Evolutionary conservation across 306 rosid species (phyloP), one percentile per base, ranked within the genome.

Genomic region (Styphnolobium japonicum): DNA sequence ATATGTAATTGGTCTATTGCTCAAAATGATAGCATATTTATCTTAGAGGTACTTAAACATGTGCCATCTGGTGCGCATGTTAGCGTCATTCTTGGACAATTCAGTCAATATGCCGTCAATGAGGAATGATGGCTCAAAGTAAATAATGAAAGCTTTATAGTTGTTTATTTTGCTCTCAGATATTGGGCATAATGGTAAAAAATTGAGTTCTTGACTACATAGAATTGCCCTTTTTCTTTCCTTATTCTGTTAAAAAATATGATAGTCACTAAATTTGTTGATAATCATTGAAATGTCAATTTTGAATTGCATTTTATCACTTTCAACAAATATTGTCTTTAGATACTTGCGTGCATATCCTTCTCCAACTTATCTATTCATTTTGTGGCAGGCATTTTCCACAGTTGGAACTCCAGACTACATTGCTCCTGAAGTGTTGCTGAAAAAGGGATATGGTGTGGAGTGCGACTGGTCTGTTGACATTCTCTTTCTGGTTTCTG

Each of bases 401-500:
- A 94, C 96, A 14, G 98, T 92, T 29, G 98, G 97, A 80, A 94
- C 97, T 19, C 97, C 98, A 11, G 97, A 94, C 78, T 92, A 94
- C 72, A 92, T 94, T 58, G 97, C 97, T 83, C 97, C 97, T 0
- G 97, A 92, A 84, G 97, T 94, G 75, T 79, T 94, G 82, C 79
- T 94, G 80, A 92, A 92, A 85, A 92, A 87, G 81, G 98, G 98
- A 76, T 90, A 94, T 23, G 89, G 97, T 71, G 85, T 91, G 73
- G 98, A 92, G 67, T 92, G 97, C 7, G 98, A 94, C 86, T 94
- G 97, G 98, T 94, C 45, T 60, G 93, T 89, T 69, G 45, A 56
- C 49, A 71, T 58, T 56, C 68, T 63, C 62, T 72, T 77, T 48
- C 62, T 51, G 49, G 21, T 73, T 84, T 3, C 15, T 37, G 21